phyloP scores from a whole-genome alignment of 2,329 filamentous ascomycete species.

The Aspergillus unguis region DNA sequence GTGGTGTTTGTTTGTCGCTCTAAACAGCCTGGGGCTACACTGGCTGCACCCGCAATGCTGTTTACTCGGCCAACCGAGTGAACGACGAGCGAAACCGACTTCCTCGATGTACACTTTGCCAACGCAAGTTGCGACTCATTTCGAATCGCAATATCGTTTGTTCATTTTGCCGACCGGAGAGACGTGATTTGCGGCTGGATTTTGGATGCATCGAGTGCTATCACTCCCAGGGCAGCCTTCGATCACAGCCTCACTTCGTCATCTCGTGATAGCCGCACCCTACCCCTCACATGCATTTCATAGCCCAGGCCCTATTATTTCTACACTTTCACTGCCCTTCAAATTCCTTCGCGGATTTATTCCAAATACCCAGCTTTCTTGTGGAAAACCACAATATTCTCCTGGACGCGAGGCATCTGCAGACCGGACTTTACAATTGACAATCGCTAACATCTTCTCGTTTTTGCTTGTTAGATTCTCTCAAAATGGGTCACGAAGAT shows the following conservation, averaged over 20 bases:
- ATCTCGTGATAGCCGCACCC: constrained; percentile 18
- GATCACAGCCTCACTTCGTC: constrained; percentile 21
- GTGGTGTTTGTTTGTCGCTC: constrained; percentile 9
- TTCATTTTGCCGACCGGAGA: neutral
- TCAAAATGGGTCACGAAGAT: constrained; percentile 98
- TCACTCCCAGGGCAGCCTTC: constrained; percentile 12
- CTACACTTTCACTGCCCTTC: constrained; percentile 1
- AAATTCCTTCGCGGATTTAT: constrained; percentile 1
- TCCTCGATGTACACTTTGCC: neutral
- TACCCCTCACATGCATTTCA: constrained; percentile 18
- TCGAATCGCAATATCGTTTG: neutral
- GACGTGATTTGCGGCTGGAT: neutral
- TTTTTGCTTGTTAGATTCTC: constrained; percentile 30
- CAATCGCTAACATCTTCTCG: constrained; percentile 8
- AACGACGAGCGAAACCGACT: constrained; percentile 10
- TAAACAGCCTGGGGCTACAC: constrained; percentile 13
- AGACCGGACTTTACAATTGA: neutral
- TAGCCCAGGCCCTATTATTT: constrained; percentile 4
- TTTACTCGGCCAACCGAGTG: constrained; percentile 16
- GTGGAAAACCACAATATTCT: neutral
- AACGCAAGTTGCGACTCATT: constrained; percentile 6
- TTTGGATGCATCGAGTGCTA: constrained; percentile 4
- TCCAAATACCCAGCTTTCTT: constrained; percentile 3
- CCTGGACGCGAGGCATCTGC: neutral
- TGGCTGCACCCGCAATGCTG: constrained; percentile 15